phyloP scores from a whole-genome alignment of 2,329 filamentous ascomycete genomes.

The Penicillium capsulatum region DNA sequence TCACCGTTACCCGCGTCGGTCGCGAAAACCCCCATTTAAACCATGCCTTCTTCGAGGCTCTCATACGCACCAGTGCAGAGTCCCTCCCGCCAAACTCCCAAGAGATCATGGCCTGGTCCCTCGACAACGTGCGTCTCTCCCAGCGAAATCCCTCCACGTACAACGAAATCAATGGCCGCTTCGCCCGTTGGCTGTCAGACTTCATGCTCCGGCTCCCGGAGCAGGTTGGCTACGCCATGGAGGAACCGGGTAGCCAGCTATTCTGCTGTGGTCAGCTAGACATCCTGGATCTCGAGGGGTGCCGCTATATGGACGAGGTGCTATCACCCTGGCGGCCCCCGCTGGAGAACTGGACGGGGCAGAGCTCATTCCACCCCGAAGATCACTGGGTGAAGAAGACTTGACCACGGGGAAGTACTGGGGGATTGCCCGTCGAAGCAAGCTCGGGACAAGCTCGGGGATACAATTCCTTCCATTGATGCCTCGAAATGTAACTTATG shows the following conservation, averaged over 20 bases:
- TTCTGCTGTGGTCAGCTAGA: conserved; percentile 27
- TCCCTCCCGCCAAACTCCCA: conserved; percentile 35
- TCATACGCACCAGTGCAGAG: conserved; percentile 38
- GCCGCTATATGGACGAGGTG: conserved; percentile 26
- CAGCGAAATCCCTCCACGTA: neutral
- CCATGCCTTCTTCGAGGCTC: conserved; percentile 27
- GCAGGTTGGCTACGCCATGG: conserved; percentile 15
- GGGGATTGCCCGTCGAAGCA: too few species aligned
- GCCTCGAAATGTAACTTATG: too few species aligned
- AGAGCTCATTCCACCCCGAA: conserved; percentile 16
- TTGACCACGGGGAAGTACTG: too few species aligned
- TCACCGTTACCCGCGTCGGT: conserved; percentile 27
- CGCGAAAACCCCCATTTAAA: conserved; percentile 19
- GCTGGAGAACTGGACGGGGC: conserved; percentile 24
- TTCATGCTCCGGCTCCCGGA: conserved; percentile 32
- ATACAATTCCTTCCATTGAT: too few species aligned
- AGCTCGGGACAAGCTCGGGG: too few species aligned
- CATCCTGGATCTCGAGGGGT: conserved; percentile 16
- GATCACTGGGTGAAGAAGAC: conserved; percentile 13
- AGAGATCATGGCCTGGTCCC: conserved; percentile 37
- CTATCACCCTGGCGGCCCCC: conserved; percentile 16
- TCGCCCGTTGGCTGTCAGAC: conserved; percentile 36
- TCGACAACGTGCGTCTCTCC: conserved; percentile 16
- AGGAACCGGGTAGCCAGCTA: conserved; percentile 17
- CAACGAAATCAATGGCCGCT: conserved; percentile 14